Evolutionary conservation across 257 asterid species (phyloP).

Genomic region (Penstemon newberryi): DNA sequence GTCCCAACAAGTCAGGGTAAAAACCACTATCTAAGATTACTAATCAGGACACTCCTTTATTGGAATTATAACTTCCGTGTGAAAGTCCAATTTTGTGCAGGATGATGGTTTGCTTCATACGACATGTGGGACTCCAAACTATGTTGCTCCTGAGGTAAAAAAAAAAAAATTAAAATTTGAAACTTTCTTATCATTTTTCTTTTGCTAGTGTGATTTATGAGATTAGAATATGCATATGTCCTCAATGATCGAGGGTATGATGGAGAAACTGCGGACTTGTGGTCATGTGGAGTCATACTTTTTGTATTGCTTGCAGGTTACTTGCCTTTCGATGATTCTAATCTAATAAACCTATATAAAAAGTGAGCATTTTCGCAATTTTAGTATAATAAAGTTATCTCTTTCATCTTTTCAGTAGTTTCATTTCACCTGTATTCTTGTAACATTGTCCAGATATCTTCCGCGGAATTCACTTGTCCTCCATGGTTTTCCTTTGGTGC

Average conservation of each 20-base stretch:
- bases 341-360: conserved; percentile 13
- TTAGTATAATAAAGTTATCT: not conserved
- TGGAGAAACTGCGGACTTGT: conserved; percentile 1
- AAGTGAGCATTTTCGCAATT: conserved; percentile 4
- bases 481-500: conserved; percentile 20
- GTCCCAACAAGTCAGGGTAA: conserved; percentile 90
- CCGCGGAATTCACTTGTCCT: conserved; percentile 15
- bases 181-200: not conserved
- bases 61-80: conserved; percentile 8
- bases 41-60: not conserved
- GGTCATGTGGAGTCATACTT: conserved; percentile 20
- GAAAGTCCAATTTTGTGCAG: conserved; percentile 21
- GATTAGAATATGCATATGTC: conserved; percentile 17
- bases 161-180: not conserved
- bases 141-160: conserved; percentile 21
- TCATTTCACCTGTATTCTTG: not conserved
- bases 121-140: conserved; percentile 16
- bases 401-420: not conserved
- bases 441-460: conserved; percentile 14
- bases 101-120: not conserved
- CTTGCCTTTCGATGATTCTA: conserved; percentile 26
- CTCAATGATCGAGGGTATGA: conserved; percentile 19
- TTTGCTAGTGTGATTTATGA: not conserved
- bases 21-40: conserved; percentile 8
- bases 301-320: conserved; percentile 26